A percentile compares a stretch with the other conserved stretches of the same genome.
These are phyloP conservation scores for Cicer bijugum DNA, from an alignment of 306 rosid species.

Conservation along the genomic window DNA sequence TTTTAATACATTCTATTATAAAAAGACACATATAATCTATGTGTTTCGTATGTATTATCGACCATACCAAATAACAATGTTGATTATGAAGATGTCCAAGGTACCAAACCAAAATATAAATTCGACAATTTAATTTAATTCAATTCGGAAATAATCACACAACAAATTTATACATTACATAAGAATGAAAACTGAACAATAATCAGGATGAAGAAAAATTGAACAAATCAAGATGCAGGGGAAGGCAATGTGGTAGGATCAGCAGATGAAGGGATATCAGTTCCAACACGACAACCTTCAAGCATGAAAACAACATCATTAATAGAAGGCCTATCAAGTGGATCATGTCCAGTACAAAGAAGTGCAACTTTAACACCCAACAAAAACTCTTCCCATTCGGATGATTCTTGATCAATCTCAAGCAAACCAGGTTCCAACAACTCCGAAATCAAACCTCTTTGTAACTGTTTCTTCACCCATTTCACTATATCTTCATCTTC, in stretches of 20 bases:
- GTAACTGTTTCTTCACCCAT: constrained; percentile 83
- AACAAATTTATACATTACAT: constrained; percentile 26
- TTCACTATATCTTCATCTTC: constrained; percentile 83
- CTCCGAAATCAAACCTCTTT: constrained; percentile 69
- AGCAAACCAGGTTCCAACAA: constrained; percentile 82
- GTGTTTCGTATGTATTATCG: no score
- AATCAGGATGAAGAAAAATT: constrained; percentile 31
- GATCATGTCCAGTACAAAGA: constrained; percentile 84
- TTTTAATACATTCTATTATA: no score
- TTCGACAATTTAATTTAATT: neutral
- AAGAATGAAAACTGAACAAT: constrained; percentile 32
- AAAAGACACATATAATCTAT: no score
- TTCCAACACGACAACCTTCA: constrained; percentile 85
- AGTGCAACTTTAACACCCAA: constrained; percentile 81
- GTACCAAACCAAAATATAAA: no score
- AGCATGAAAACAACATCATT: constrained; percentile 88
- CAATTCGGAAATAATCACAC: constrained; percentile 9
- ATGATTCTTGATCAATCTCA: constrained; percentile 82
- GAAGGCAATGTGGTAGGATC: constrained; percentile 82
- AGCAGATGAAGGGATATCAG: constrained; percentile 82
- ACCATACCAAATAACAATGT: no score
- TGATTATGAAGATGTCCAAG: no score
- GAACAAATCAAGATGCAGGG: constrained; percentile 50
- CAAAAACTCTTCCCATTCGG: constrained; percentile 90
- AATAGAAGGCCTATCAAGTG: constrained; percentile 81